Evolutionary conservation across 129 eudicot genomes (phyloP), one percentile per base, ranked within the genome.

Genomic region (Saposhnikovia divaricata): DNA sequence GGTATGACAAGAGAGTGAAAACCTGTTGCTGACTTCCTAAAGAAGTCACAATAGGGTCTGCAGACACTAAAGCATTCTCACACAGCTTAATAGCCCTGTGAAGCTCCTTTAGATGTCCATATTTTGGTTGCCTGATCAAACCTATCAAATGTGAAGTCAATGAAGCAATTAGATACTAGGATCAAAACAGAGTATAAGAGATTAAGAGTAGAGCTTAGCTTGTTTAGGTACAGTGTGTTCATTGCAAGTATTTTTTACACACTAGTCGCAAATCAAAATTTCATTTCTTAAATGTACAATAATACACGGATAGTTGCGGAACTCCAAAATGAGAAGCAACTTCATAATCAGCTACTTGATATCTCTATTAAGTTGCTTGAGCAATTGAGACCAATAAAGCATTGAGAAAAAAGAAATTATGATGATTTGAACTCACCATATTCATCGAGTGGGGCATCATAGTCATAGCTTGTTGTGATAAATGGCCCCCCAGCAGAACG

Each of bases 401-500:
- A 1, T 31, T 38, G 40, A 23, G n/a, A 46, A 47, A 31, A 80
- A 48, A n/a, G 38, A 25, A 12, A 78, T 23, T 68, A 53, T 76
- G 40, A 79, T 72, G 47, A n/a, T 40, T 25, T 19, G 21, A 2
- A 7, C 83, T 80, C 68, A 90, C 95, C 95, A 34, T 90, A 90
- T 79, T 90, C 95, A 75, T 90, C 91, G 75, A 90, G 80, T 53
- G 95, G 95, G 48, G 95, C 95, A 81, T 88, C 95, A 75, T 87
- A 90, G 82, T 90, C 95, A 44, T 90, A 90, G 75, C 90, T 88
- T 47, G 90, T 86, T 28, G 89, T 84, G 68, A 90, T 86, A 78
- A 85, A 90, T 5, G 95, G 95, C 68, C 95, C 95, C 34, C 95
- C 91, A 15, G 91, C 87, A 76, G 90, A 78, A 16, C 86, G 91